phyloP scores from a whole-genome alignment of 768 basidiomycete species.

The Nidula microcarpa region DNA sequence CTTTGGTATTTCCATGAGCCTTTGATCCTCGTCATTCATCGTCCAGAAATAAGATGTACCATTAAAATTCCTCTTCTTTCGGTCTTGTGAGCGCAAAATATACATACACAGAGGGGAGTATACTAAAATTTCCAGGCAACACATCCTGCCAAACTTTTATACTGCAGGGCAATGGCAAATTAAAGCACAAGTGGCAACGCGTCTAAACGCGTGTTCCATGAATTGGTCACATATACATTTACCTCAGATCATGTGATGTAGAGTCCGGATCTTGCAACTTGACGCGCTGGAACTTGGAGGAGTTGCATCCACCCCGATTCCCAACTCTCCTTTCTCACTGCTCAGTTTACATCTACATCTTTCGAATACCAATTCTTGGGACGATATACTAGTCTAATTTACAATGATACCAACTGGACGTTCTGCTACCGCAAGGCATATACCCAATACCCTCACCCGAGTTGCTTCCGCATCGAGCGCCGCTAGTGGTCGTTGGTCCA shows the following conservation, averaged over 20 bases:
- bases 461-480: conserved; percentile 6
- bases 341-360: not conserved
- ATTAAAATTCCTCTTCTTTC: too few relatives aligned
- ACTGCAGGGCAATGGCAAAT: too few relatives aligned
- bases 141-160: too few relatives aligned
- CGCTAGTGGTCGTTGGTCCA: not conserved
- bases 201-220: too few relatives aligned
- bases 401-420: conserved; percentile 35
- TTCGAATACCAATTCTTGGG: too few relatives aligned
- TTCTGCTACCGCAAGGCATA: conserved; percentile 21
- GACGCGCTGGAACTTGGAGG: not conserved
- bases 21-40: too few relatives aligned
- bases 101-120: too few relatives aligned
- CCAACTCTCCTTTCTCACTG: not conserved
- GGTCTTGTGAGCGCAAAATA: too few relatives aligned
- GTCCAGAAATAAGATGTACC: too few relatives aligned
- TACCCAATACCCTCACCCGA: conserved; percentile 16
- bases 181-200: too few relatives aligned
- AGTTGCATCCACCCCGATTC: too few relatives aligned
- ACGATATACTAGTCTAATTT: not conserved
- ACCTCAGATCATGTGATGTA: conserved; percentile 10
- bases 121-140: too few relatives aligned
- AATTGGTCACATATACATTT: not conserved
- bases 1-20: not conserved
- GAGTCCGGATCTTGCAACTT: conserved; percentile 6